Base-by-base conservation (phyloP, 108 stramenopile genomes). In the Cyclotella choctawhatcheeana region DNA sequence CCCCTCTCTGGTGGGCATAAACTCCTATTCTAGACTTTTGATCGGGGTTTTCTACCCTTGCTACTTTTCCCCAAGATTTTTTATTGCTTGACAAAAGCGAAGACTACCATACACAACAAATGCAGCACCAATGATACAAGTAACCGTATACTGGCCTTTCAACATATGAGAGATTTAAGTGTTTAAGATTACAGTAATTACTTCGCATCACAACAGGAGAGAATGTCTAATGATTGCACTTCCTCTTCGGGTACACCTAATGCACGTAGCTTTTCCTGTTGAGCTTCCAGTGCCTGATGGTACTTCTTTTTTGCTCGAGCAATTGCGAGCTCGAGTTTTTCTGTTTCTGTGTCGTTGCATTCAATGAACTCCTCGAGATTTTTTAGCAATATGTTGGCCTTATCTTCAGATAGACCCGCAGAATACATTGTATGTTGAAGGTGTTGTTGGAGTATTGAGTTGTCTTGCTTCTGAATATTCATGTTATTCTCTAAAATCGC, bases 391-490 rank as follows among this genome's bases (percentile, higher is more conserved):
- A 52, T 34, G 17, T 66, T 60, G 8, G 69, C 70, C 44, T 34
- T 50, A 8, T 50, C 45, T 43, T 67, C 51, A n/a, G 61, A 59
- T 21, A 81, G 35, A 27, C 79, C 73, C 18, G 79, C 71, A 0
- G 79, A 81, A 32, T 50, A 27, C 3, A 74, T 40, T 10, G 63
- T 64, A 54, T 81, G 79, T 17, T 69, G 67, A 16, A 73, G 64
- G 24, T 81, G 73, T 20, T n/a, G 61, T 18, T 74, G 63, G 21
- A 81, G 47, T 5, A 45, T 64, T 3, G 51, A 27, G 47, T 81
- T 74, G 1, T 26, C 24, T 35, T 72, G 31, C 24, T 47, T 21
- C 61, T 69, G 72, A 31, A 16, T 29, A 12, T n/a, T 17, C 44
- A 81, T 20, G n/a, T 73, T 63, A 4, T 74, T 44, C 14, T 59